Base-by-base conservation (phyloP, 441 rosid genomes). In the Monsonia emarginata region DNA sequence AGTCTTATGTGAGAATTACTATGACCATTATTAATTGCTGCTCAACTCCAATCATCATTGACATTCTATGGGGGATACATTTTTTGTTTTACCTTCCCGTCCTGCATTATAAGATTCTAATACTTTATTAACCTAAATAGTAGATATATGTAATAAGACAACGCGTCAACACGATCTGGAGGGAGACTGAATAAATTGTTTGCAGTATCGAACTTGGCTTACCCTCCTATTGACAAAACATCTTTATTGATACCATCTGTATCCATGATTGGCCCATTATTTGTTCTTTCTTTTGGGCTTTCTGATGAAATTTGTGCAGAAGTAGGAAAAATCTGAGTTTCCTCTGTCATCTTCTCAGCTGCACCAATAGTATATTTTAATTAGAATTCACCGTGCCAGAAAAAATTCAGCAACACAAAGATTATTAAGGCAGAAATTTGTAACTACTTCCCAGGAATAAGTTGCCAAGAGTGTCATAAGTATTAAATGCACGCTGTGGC, bases 341-440 rank as follows among this genome's bases (percentile, higher is more conserved):
- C 73, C 78, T 70, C 74, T 68, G 31, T 26, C 31, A 69, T 75
- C 85, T 66, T 78, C 79, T 79, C 78, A 79, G 83, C 87, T 87
- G 88, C 85, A 74, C 14, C 30, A 10, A 79, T 66, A 46, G 73
- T 70, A 73, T 69, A 48, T 70, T 54, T 73, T 66, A 36, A 66
- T 82, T 21, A 84, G 81, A 77, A 50, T 40, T 52, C 68, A 21
- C 58, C 27, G 38, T 64, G 69, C 48, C 18, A 62, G 48, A 80
- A 74, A 26, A 31, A 42, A 69, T 56, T 34, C 40, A 34, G 40
- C 40, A 58, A 64, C n/a, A n/a, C n/a, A n/a, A n/a, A n/a, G n/a
- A n/a, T n/a, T n/a, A n/a, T n/a, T n/a, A n/a, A n/a, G n/a, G n/a
- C 19, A 27, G 22, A 27, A 28, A 38, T 28, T 56, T 61, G 63